Evolutionary conservation across 192 early-diverging fungal genomes (phyloP).

Genomic region (Piromyces sp.): DNA sequence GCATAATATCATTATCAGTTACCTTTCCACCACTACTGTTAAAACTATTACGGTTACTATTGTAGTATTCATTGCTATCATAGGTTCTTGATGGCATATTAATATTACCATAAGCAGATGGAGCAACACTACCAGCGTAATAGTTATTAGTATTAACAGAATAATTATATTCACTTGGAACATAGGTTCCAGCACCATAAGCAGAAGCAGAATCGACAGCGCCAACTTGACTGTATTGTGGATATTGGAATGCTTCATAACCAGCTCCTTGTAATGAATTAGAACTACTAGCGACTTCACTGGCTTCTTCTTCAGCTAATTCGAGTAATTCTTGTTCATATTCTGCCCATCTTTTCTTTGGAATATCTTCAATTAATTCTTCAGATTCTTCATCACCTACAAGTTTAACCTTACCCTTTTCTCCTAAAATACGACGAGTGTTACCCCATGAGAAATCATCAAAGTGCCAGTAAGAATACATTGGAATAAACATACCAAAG

Average conservation of each 20-base stretch:
- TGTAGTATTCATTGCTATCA: not conserved
- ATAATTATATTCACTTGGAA: not conserved
- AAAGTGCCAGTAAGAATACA: constrained; percentile 96
- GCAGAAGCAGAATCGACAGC: not conserved
- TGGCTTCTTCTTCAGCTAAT: not conserved
- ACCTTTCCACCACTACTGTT: not conserved
- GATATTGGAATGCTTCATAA: not conserved
- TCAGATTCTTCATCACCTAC: constrained; percentile 11
- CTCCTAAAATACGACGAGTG: constrained; percentile 78
- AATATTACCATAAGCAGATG: not conserved
- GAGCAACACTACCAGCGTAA: not conserved
- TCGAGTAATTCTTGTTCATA: constrained; percentile 48
- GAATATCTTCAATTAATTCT: constrained; percentile 19
- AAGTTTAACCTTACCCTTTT: constrained; percentile 46
- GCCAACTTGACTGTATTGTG: not conserved
- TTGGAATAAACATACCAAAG: constrained; percentile 43
- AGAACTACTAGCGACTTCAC: not conserved
- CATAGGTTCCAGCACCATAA: not conserved
- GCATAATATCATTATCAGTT: not conserved
- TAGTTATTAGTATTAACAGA: not conserved
- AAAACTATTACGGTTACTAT: not conserved
- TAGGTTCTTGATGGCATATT: not conserved
- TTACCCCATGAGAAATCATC: constrained; percentile 99
- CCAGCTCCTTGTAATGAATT: not conserved
- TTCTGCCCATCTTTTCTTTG: constrained; percentile 64